Evolutionary conservation across 1,284 basidiomycete genomes (phyloP).

Genomic region (Anthracocystis walkeri): DNA sequence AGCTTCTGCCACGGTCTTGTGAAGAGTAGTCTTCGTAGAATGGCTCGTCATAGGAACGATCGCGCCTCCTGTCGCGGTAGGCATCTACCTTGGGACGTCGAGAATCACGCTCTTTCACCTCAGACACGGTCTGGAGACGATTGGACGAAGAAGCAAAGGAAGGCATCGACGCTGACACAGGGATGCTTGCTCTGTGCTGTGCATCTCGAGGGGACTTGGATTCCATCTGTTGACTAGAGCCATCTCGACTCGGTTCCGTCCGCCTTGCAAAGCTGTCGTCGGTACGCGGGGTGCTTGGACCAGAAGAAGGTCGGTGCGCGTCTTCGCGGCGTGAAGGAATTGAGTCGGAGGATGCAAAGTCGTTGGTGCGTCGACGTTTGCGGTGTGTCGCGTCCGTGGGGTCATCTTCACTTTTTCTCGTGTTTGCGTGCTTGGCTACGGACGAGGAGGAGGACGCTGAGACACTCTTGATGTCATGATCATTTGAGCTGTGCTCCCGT

Average conservation of each 20-base stretch:
- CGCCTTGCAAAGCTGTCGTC: constrained; percentile 5
- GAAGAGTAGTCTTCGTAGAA: not conserved
- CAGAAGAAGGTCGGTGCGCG: not conserved
- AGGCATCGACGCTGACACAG: constrained; percentile 29
- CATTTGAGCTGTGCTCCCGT: constrained; percentile 1
- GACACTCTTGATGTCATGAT: not conserved
- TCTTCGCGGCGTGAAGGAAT: constrained; percentile 1
- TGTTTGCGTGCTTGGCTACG: constrained; percentile 6
- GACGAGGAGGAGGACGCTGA: not conserved
- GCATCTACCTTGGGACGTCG: constrained; percentile 1
- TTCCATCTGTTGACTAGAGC: not conserved
- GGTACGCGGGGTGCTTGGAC: not conserved
- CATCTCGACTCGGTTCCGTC: constrained; percentile 13
- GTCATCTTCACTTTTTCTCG: constrained; percentile 12
- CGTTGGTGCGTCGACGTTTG: constrained; percentile 43
- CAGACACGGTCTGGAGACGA: constrained; percentile 20
- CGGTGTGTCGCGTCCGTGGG: constrained; percentile 13
- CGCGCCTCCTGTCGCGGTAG: constrained; percentile 22
- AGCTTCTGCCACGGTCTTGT: not conserved
- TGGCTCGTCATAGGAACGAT: constrained; percentile 29
- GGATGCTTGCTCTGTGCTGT: constrained; percentile 1
- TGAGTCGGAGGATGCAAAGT: constrained; percentile 18
- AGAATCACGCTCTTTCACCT: constrained; percentile 4
- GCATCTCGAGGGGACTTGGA: constrained; percentile 6
- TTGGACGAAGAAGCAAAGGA: constrained; percentile 12